A percentile compares a stretch with the other conserved stretches of the same genome.
These are phyloP conservation scores for Verticillium longisporum DNA, from an alignment of 2,329 filamentous ascomycete species.

Conservation along the genomic window DNA sequence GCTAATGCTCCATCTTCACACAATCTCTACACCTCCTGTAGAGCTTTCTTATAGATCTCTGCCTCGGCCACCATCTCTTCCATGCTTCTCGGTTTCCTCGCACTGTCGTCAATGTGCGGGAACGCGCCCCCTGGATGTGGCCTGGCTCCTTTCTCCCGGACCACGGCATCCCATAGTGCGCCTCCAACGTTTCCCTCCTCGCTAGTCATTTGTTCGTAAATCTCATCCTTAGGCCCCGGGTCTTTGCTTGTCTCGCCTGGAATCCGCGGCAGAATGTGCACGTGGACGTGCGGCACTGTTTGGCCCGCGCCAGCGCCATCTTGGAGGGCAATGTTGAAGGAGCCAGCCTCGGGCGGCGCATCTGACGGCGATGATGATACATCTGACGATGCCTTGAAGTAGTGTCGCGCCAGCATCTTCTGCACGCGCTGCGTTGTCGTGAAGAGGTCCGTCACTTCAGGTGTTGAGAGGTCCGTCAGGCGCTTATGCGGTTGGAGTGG, in stretches of 20 bases:
- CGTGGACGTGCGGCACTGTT: slow-evolving; percentile 89
- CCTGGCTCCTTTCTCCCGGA: slow-evolving; percentile 21
- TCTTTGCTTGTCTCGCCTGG: slow-evolving; percentile 43
- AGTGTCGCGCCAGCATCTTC: slow-evolving; percentile 59
- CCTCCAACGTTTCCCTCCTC: slow-evolving; percentile 79
- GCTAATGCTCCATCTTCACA: background rate
- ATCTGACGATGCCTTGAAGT: slow-evolving; percentile 30
- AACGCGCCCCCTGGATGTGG: slow-evolving; percentile 51
- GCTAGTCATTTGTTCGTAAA: slow-evolving; percentile 78
- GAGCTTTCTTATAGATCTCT: slow-evolving; percentile 48
- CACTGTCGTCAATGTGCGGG: slow-evolving; percentile 64
- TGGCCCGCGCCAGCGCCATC: slow-evolving; percentile 87
- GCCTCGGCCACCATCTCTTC: slow-evolving; percentile 80
- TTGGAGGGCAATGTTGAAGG: slow-evolving; percentile 92
- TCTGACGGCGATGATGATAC: slow-evolving; percentile 17
- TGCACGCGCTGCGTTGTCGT: slow-evolving; percentile 77
- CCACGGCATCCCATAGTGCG: slow-evolving; percentile 51
- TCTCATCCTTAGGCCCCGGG: slow-evolving; percentile 53
- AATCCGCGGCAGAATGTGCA: slow-evolving; percentile 77
- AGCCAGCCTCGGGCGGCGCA: slow-evolving; percentile 49
- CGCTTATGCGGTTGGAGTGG: slow-evolving; percentile 63
- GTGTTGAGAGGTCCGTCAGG: slow-evolving; percentile 63
- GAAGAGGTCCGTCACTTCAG: slow-evolving; percentile 78
- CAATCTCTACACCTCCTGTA: slow-evolving; percentile 23
- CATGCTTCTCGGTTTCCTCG: slow-evolving; percentile 57